Evolutionary conservation across 768 basidiomycete genomes (phyloP).

Genomic region (Lactifluus echinatus): DNA sequence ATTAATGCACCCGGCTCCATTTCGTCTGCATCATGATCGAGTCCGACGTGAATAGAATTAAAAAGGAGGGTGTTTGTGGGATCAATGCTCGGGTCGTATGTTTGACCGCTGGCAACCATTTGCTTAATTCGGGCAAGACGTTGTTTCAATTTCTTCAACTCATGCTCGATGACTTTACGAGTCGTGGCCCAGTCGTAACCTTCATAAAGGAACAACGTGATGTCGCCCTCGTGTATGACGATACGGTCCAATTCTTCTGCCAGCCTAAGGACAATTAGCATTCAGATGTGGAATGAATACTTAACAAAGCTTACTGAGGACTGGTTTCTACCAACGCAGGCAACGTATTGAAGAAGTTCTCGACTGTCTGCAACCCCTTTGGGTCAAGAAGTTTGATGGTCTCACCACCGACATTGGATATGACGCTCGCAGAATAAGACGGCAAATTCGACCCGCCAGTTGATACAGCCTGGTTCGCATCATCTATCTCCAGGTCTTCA

Average conservation of each 20-base stretch:
- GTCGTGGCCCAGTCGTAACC: constrained; percentile 93
- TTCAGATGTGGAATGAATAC: not conserved
- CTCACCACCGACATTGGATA: constrained; percentile 70
- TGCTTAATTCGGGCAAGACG: constrained; percentile 85
- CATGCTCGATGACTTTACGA: constrained; percentile 77
- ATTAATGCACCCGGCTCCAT: constrained; percentile 71
- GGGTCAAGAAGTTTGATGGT: constrained; percentile 71
- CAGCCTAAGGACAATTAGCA: constrained; percentile 3
- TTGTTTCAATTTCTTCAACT: constrained; percentile 80
- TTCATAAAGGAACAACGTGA: constrained; percentile 72
- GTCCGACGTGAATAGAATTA: constrained; percentile 90
- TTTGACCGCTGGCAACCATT: constrained; percentile 84
- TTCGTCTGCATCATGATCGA: constrained; percentile 68
- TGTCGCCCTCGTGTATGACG: constrained; percentile 50
- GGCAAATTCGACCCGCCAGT: not conserved
- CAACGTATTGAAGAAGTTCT: constrained; percentile 65
- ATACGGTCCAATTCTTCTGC: constrained; percentile 32
- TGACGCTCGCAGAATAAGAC: constrained; percentile 25
- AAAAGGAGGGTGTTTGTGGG: constrained; percentile 70
- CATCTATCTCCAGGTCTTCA: constrained; percentile 59
- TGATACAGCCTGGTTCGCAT: constrained; percentile 30
- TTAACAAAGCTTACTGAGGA: constrained; percentile 36
- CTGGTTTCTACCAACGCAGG: constrained; percentile 41
- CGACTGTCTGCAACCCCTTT: constrained; percentile 55
- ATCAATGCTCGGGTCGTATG: constrained; percentile 67